Percentiles rank a stretch among this genome's conserved stretches.
These are phyloP conservation scores for Oryza meridionalis DNA, from an alignment of 176 grass and related monocot species.

Conservation along the genomic window DNA sequence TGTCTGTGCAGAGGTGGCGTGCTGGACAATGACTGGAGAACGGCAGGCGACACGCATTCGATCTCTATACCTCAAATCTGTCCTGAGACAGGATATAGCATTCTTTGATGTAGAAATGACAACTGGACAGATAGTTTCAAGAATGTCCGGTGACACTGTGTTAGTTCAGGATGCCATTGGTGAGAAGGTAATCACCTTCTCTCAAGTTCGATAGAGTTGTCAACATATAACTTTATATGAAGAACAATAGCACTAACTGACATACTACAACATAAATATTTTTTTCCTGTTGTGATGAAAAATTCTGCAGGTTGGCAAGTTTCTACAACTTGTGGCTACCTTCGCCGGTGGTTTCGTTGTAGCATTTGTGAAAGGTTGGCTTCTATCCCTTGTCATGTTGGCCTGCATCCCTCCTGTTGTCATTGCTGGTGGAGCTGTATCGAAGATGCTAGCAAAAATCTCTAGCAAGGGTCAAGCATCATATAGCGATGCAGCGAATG, in stretches of 20 bases:
- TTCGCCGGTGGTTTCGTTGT: slow-evolving; percentile 80
- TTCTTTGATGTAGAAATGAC: slow-evolving; percentile 82
- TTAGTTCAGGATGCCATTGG: slow-evolving; percentile 76
- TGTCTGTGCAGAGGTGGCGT: slow-evolving; percentile 64
- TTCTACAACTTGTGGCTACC: slow-evolving; percentile 68
- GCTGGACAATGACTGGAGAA: slow-evolving; percentile 83
- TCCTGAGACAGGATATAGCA: slow-evolving; percentile 75
- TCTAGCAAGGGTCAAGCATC: slow-evolving; percentile 61
- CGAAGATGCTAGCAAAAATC: slow-evolving; percentile 64
- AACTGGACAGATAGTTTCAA: slow-evolving; percentile 54
- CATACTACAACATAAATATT: not conserved
- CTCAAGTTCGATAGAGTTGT: not conserved
- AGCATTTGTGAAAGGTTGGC: slow-evolving; percentile 86
- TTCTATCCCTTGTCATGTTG: slow-evolving; percentile 83
- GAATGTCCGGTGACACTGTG: slow-evolving; percentile 71
- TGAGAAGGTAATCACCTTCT: slow-evolving; percentile 60
- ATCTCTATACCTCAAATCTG: slow-evolving; percentile 71
- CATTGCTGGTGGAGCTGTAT: slow-evolving; percentile 57
- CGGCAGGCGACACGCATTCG: slow-evolving; percentile 69
- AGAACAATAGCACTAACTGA: not conserved
- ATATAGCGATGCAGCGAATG: slow-evolving; percentile 68
- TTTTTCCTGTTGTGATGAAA: slow-evolving; percentile 26
- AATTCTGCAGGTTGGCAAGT: slow-evolving; percentile 77
- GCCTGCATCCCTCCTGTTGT: slow-evolving; percentile 71
- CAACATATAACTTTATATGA: not conserved